Percentiles rank a stretch among this genome's conserved stretches.
phyloP scores from a whole-genome alignment of 148 eudicot species.

The Vaccinium myrtillus region DNA sequence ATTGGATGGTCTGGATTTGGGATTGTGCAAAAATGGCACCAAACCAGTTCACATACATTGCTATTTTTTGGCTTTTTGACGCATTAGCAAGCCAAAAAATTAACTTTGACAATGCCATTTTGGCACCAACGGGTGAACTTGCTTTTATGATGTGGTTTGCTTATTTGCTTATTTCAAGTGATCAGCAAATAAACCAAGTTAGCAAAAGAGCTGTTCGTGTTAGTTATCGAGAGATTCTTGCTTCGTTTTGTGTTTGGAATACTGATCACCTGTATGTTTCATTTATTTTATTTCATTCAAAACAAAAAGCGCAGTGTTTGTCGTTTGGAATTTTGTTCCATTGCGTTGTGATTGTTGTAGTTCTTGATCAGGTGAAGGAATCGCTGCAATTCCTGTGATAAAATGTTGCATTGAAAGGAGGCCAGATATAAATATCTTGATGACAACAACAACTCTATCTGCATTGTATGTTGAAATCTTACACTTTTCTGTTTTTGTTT shows the following conservation, averaged over 20 bases:
- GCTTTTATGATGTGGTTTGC: not conserved
- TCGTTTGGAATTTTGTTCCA: not conserved
- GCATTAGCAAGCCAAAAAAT: too few relatives aligned
- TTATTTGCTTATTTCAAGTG: not conserved
- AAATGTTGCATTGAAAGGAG: conserved; percentile 54
- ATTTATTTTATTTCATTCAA: not conserved
- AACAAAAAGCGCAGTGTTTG: conserved; percentile 6
- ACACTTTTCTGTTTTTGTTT: not conserved
- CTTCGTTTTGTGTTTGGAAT: not conserved
- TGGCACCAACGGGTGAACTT: too few relatives aligned
- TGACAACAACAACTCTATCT: conserved; percentile 79
- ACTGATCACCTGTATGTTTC: not conserved
- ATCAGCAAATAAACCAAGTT: not conserved
- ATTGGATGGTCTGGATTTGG: too few relatives aligned
- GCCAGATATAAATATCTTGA: conserved; percentile 73
- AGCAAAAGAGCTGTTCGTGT: not conserved
- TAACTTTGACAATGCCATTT: too few relatives aligned
- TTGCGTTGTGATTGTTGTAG: not conserved
- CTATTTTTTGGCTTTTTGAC: too few relatives aligned
- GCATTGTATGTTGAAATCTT: conserved; percentile 63
- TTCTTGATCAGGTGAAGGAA: conserved; percentile 67
- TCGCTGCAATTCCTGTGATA: conserved; percentile 82
- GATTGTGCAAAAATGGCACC: too few relatives aligned
- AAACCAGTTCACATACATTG: too few relatives aligned
- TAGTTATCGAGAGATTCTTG: not conserved